These are phyloP conservation scores for Ambrosia artemisiifolia DNA, from an alignment of 129 eudicot species.

Conservation along the genomic window DNA sequence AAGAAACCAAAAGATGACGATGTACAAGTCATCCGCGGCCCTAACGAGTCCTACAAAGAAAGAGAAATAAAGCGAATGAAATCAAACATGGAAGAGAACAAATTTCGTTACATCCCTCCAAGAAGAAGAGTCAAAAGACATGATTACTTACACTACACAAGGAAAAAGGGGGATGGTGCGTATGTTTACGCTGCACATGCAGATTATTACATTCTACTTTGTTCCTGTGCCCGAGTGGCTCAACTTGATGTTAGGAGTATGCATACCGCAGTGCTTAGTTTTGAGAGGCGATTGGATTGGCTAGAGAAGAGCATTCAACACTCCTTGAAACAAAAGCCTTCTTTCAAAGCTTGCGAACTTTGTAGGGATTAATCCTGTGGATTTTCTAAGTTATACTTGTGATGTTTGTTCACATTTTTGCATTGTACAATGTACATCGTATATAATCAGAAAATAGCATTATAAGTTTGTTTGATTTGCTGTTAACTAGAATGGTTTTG, in stretches of 20 bases:
- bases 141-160: constrained; percentile 48
- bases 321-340: constrained; percentile 31
- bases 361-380: constrained; percentile 20
- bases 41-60: constrained; percentile 31
- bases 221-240: constrained; percentile 72
- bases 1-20: constrained; percentile 24
- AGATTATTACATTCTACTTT: constrained; percentile 69
- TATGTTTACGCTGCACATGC: constrained; percentile 63
- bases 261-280: constrained; percentile 58
- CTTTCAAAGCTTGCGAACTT: constrained; percentile 29
- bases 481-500: not conserved
- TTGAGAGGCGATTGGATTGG: constrained; percentile 64
- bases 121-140: constrained; percentile 39
- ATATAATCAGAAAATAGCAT: too few species aligned
- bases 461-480: not conserved
- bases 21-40: constrained; percentile 3
- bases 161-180: constrained; percentile 51
- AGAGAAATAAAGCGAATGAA: constrained; percentile 28
- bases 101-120: constrained; percentile 60
- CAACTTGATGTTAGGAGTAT: constrained; percentile 55
- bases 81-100: constrained; percentile 71
- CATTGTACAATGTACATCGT: not conserved
- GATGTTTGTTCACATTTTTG: constrained; percentile 1
- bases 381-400: constrained; percentile 24
- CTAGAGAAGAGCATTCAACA: constrained; percentile 52